Base-by-base conservation (phyloP, 306 rosid species). In the Luffa aegyptiaca region DNA sequence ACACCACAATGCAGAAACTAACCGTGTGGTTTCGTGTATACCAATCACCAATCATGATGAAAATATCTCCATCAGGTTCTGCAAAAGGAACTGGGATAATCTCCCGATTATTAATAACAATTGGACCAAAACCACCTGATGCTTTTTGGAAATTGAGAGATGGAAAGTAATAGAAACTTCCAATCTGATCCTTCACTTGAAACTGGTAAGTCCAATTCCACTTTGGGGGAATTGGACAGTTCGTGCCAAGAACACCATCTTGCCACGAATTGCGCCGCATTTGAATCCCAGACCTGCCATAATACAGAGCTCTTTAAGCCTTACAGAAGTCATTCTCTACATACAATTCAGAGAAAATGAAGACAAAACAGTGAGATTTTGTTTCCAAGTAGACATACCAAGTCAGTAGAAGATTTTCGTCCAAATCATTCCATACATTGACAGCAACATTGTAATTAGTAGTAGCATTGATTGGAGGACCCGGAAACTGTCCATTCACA, bases 161-260 rank as follows among this genome's bases (percentile, higher is more conserved):
- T 69, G 98, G 98, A 85, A 83, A 92, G 84, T 92, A 94, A 85
- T 85, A 94, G 88, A 84, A 94, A 83, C 98, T 94, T 72, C 98
- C 98, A 62, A 94, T 91, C 86, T 94, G 98, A 87, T 92, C 98
- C 89, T 94, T 94, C 58, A 91, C 97, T 85, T 94, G 98, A 84
- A 94, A 94, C 58, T 85, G 83, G 58, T 92, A 92, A 18, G 97
- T 94, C 98, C 98, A 94, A 80, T 94, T 94, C 96, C 93, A 88
- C 9, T 85, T 82, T 3, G 96, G 79, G 53, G 96, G 98, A 84
- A 94, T 91, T 55, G 97, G 98, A 83, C 98, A 94, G 72, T 94
- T 94, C 6, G 97, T 91, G 6, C 97, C 97, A 64, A 85, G 86
- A 82, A 92, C 93, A 74, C 97, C 97, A 73, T 94, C 97, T 80